Conservation (phyloP, 345 rosid genomes). For the Populus davidiana region DNA sequence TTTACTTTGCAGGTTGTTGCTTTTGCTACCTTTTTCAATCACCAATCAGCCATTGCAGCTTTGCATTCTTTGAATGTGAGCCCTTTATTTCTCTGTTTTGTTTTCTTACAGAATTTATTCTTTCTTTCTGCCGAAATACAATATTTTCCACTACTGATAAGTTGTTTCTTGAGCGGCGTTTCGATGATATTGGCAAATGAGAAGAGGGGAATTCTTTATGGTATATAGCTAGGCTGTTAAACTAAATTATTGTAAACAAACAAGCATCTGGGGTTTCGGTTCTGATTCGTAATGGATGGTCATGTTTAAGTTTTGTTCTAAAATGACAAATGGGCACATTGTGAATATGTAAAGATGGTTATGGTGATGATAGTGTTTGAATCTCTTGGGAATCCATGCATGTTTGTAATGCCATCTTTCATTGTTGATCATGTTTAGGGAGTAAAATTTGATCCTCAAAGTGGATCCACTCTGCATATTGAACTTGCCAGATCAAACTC, state of each 20-base stretch:
- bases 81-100: background rate
- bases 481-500: constrained; percentile 89
- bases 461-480: constrained; percentile 68
- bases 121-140: no score
- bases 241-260: background rate
- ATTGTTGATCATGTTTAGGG: constrained; percentile 45
- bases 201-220: no score
- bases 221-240: background rate
- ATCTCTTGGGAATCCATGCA: background rate
- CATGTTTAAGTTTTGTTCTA: background rate
- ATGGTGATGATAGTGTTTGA: background rate
- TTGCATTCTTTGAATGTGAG: constrained; percentile 72
- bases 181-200: no score
- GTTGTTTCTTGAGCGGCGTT: no score
- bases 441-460: constrained; percentile 79
- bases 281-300: background rate
- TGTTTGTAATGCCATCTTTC: background rate
- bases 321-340: background rate
- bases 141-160: no score
- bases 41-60: constrained; percentile 65
- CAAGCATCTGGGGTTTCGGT: background rate
- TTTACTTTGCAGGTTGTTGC: constrained; percentile 68
- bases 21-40: constrained; percentile 77
- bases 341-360: background rate
- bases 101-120: no score